Conservation (phyloP, 2,329 filamentous ascomycete genomes). For the Colletotrichum phormii region DNA sequence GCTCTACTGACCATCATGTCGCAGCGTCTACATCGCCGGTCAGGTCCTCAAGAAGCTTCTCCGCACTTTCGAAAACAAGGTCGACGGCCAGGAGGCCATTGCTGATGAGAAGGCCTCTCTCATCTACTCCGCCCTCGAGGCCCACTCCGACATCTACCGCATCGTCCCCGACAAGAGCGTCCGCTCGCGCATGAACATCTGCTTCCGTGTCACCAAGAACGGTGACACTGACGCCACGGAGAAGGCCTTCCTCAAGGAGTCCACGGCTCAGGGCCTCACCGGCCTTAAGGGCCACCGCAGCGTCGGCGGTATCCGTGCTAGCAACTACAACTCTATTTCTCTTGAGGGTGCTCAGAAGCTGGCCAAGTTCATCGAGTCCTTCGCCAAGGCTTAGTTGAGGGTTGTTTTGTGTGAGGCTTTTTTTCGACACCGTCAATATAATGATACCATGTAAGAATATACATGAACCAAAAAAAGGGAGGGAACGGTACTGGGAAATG, state of each 20-base stretch:
- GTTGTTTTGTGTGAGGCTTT: neutral
- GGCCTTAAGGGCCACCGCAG: slow-evolving; percentile 91
- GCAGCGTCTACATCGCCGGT: slow-evolving; percentile 87
- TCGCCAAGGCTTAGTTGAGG: slow-evolving; percentile 54
- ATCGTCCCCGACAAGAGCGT: slow-evolving; percentile 80
- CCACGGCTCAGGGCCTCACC: slow-evolving; percentile 74
- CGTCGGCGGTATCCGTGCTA: slow-evolving; percentile 86
- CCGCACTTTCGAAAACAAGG: slow-evolving; percentile 72
- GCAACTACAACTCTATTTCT: slow-evolving; percentile 89
- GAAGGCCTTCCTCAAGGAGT: slow-evolving; percentile 82
- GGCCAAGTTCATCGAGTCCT: slow-evolving; percentile 69
- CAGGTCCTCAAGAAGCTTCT: slow-evolving; percentile 85
- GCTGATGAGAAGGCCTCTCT: slow-evolving; percentile 79
- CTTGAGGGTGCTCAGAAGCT: slow-evolving; percentile 76
- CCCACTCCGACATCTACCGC: slow-evolving; percentile 77
- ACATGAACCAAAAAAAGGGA: neutral
- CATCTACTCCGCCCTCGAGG: slow-evolving; percentile 84
- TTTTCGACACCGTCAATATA: neutral
- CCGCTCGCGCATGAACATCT: slow-evolving; percentile 94
- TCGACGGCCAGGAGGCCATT: slow-evolving; percentile 80
- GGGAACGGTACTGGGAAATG: neutral
- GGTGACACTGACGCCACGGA: slow-evolving; percentile 76
- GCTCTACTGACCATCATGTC: slow-evolving; percentile 5
- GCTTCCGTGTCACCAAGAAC: slow-evolving; percentile 78
- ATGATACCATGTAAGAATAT: slow-evolving; percentile 27